Conservation (phyloP, 2,329 filamentous ascomycete genomes). For the Phoma sp. region DNA sequence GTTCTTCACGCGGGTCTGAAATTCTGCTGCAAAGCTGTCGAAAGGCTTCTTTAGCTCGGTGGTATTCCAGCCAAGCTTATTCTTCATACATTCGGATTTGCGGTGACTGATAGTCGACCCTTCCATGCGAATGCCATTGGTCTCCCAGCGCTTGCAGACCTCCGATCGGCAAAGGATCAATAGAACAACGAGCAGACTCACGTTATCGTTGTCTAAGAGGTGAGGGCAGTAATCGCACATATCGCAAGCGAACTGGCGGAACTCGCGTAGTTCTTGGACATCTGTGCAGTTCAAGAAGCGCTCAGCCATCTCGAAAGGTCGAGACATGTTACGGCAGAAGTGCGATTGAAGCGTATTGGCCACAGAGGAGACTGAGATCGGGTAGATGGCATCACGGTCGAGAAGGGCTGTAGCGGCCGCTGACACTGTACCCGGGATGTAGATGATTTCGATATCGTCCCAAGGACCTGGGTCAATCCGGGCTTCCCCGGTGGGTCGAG, state of each 20-base stretch:
- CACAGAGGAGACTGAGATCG: slow-evolving; percentile 43
- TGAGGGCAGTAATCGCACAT: slow-evolving; percentile 48
- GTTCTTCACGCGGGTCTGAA: slow-evolving; percentile 46
- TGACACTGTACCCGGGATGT: slow-evolving; percentile 46
- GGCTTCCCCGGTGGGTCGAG: not conserved
- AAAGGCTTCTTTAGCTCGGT: slow-evolving; percentile 44
- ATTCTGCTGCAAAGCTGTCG: slow-evolving; percentile 42
- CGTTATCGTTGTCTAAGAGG: slow-evolving; percentile 48
- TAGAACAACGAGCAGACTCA: slow-evolving; percentile 44
- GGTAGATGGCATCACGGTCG: slow-evolving; percentile 43
- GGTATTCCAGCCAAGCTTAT: slow-evolving; percentile 44
- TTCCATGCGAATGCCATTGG: slow-evolving; percentile 48
- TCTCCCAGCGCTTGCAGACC: slow-evolving; percentile 43
- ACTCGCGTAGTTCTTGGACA: slow-evolving; percentile 37
- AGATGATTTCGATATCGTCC: slow-evolving; percentile 48
- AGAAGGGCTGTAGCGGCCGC: slow-evolving; percentile 45
- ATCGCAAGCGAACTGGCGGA: slow-evolving; percentile 44
- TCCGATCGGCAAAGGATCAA: slow-evolving; percentile 46
- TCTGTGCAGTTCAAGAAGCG: slow-evolving; percentile 43
- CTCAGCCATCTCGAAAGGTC: slow-evolving; percentile 43
- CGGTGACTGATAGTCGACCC: slow-evolving; percentile 47
- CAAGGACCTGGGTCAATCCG: slow-evolving; percentile 39
- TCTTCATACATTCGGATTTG: slow-evolving; percentile 48
- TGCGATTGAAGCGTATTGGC: slow-evolving; percentile 42
- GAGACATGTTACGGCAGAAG: slow-evolving; percentile 44